Evolutionary conservation across 805 yeast genomes (phyloP), one percentile per base, ranked within the genome.

Genomic region (Starmerella sp.): DNA sequence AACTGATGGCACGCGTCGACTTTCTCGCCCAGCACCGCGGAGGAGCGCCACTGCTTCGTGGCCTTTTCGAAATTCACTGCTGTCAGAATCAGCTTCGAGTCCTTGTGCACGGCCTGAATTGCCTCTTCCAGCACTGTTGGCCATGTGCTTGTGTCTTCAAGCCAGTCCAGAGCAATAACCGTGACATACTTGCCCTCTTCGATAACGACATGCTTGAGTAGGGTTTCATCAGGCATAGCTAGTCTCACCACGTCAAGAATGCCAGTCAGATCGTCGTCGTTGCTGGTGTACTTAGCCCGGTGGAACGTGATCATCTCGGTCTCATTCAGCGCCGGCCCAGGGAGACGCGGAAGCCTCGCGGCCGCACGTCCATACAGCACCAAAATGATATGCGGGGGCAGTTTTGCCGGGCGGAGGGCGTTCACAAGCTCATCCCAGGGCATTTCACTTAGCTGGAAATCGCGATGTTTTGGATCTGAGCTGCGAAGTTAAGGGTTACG

Each of bases 1-100:
- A 41, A 56, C 53, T 58, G 61, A 30, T 48, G 57, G 46, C 61
- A 56, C 22, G 42, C 22, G 31, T 58, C 61, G 31, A 56, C 14
- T 2, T 34, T 38, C 4, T 17, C 17, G 45, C 52, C 46, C 8
- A 58, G 51, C 42, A 41, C 45, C 1, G 56, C 52, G 5, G 55
- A 47, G 3, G 56, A 46, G 14, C 29, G 44, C 37, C 39, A 34
- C 6, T 15, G 3, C 51, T 22, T 22, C 7, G 22, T 22, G 17
- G 45, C 38, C n/a, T 17, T 17, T 6, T 10, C 35, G 36, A 29
- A 42, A 15, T 51, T 48, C 6, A 37, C 32, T 15, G 54, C 50
- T 3, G 55, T 56, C 4, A 58, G 10, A 11, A 58, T 10, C 5
- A 53, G 31, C 8, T 36, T 32, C 13, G 37, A 13, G 32, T 22